Evolutionary conservation across 139 green algal genomes (phyloP).

Genomic region (Chlorella sp.): DNA sequence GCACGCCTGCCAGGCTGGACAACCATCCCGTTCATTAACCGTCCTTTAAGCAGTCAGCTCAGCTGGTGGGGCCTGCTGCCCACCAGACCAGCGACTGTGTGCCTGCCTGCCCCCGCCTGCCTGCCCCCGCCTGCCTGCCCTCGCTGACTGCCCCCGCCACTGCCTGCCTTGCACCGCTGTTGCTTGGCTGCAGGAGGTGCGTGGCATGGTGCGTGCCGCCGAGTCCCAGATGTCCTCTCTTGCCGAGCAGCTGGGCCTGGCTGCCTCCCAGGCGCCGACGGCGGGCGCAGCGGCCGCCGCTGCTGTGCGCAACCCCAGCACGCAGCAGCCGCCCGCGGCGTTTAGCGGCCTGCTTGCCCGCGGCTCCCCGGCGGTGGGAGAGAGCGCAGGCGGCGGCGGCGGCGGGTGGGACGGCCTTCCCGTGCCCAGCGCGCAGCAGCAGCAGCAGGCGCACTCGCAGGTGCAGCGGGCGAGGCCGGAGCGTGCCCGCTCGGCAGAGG

Average conservation of each 20-base stretch:
- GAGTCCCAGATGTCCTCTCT: conserved; percentile 5
- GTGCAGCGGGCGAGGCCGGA: not conserved
- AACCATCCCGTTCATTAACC: too few species aligned
- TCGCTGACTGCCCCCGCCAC: too few species aligned
- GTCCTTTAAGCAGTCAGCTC: too few species aligned
- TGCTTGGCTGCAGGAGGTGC: conserved; percentile 3
- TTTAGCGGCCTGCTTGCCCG: not conserved
- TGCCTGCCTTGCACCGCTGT: not conserved
- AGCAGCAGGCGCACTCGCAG: not conserved
- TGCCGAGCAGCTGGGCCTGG: not conserved
- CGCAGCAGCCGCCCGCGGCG: not conserved
- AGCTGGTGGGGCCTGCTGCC: not conserved
- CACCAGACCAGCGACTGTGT: not conserved
- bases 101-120: not conserved
- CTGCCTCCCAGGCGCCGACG: not conserved
- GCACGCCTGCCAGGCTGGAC: not conserved
- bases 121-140: too few species aligned
- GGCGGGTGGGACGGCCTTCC: not conserved
- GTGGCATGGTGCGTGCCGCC: conserved; percentile 4
- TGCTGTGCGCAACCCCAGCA: conserved; percentile 1
- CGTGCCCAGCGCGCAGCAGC: not conserved
- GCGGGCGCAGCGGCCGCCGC: conserved; percentile 3
- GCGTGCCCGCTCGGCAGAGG: not conserved
- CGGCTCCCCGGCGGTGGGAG: not conserved
- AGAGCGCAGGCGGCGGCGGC: not conserved